phyloP scores from a whole-genome alignment of 345 rosid genomes.

The Draba incana region DNA sequence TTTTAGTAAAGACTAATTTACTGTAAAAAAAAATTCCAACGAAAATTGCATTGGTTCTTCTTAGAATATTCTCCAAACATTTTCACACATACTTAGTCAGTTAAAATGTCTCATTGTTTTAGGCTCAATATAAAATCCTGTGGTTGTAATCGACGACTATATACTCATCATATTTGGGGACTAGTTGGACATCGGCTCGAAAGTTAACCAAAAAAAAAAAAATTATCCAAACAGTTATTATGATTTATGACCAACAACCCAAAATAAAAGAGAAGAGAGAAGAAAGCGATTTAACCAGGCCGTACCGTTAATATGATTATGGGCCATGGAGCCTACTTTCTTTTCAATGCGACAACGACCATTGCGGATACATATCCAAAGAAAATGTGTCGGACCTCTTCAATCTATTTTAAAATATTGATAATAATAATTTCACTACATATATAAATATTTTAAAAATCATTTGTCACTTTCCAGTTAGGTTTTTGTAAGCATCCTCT shows the following conservation, averaged over 20 bases:
- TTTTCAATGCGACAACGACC: constrained; percentile 40
- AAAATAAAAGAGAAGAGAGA: constrained; percentile 18
- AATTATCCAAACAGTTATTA: background rate
- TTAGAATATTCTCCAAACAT: too few species aligned
- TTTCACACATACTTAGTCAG: too few species aligned
- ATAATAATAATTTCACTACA: background rate
- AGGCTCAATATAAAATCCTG: too few species aligned
- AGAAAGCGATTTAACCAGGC: constrained; percentile 27
- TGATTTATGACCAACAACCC: constrained; percentile 24
- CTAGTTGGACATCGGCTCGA: too few species aligned
- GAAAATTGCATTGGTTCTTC: too few species aligned
- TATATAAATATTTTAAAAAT: background rate
- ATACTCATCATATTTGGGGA: too few species aligned
- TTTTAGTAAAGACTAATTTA: background rate
- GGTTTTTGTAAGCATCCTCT: background rate
- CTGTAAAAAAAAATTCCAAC: too few species aligned
- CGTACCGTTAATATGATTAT: constrained; percentile 44
- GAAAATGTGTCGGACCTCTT: constrained; percentile 41
- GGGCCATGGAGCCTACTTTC: constrained; percentile 48
- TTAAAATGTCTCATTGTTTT: too few species aligned
- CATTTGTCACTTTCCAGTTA: constrained; percentile 17
- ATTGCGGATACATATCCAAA: constrained; percentile 21
- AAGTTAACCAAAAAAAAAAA: too few species aligned
- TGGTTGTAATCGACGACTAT: too few species aligned
- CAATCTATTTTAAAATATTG: too few species aligned